These are phyloP conservation scores for Hypoxylon sp. DNA, from an alignment of 2,329 filamentous ascomycete genomes.

Conservation along the genomic window DNA sequence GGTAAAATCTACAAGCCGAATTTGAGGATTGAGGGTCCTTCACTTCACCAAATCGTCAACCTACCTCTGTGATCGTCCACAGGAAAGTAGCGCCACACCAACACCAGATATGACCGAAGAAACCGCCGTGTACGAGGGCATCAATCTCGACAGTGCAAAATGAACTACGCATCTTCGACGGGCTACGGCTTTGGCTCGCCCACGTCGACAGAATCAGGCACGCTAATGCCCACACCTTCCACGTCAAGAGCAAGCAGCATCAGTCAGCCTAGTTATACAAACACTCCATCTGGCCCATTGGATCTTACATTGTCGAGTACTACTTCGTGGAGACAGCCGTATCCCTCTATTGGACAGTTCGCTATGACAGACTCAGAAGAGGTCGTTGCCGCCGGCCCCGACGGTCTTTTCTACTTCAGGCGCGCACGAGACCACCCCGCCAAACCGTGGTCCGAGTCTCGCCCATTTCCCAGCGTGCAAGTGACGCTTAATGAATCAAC, in stretches of 20 bases:
- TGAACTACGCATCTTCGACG: slow-evolving; percentile 17
- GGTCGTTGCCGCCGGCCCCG: slow-evolving; percentile 40
- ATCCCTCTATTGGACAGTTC: slow-evolving; percentile 44
- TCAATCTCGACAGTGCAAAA: slow-evolving; percentile 26
- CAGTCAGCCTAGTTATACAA: slow-evolving; percentile 22
- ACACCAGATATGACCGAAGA: slow-evolving; percentile 24
- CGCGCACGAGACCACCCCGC: slow-evolving; percentile 35
- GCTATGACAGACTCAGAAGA: slow-evolving; percentile 36
- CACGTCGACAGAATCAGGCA: slow-evolving; percentile 33
- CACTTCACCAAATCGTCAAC: slow-evolving; percentile 6
- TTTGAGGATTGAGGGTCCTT: too few relatives aligned
- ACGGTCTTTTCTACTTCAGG: slow-evolving; percentile 43
- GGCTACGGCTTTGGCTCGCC: slow-evolving; percentile 23
- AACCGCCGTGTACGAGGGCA: slow-evolving; percentile 25
- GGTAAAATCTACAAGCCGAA: too few relatives aligned
- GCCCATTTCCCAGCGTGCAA: slow-evolving; percentile 24
- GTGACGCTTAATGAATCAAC: slow-evolving; percentile 36
- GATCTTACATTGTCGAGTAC: slow-evolving; percentile 33
- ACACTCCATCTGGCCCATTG: slow-evolving; percentile 32
- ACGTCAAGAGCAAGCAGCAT: slow-evolving; percentile 35
- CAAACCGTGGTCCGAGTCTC: slow-evolving; percentile 41
- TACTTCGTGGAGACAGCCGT: slow-evolving; percentile 38
- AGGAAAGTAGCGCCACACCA: slow-evolving; percentile 22
- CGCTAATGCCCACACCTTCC: slow-evolving; percentile 33
- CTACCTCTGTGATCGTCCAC: slow-evolving; percentile 20